A percentile compares a stretch with the other conserved stretches of the same genome.
phyloP scores from a whole-genome alignment of 2,329 filamentous ascomycete genomes.

The Pseudofabraea citricarpa region DNA sequence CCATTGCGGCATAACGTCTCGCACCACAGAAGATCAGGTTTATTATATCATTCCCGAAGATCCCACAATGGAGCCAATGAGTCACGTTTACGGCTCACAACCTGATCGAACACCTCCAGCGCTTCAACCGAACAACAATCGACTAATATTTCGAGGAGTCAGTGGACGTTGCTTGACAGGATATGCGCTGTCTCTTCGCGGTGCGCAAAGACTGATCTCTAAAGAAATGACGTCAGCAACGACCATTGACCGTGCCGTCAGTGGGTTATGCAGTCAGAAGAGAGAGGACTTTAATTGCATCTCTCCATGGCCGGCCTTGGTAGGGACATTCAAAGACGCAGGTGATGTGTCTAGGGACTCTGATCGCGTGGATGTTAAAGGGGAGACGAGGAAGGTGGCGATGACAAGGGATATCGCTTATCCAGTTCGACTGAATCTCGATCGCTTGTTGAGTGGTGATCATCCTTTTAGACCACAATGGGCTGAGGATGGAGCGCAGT shows the following conservation, averaged over 20 bases:
- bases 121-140: neutral
- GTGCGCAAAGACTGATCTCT: neutral
- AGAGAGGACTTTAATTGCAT: neutral
- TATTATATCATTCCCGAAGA: slow-evolving; percentile 17
- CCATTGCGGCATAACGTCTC: slow-evolving; percentile 25
- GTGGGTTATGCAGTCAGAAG: neutral
- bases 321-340: neutral
- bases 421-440: neutral
- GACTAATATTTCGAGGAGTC: neutral
- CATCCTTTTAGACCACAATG: neutral
- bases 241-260: neutral
- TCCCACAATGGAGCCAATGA: slow-evolving; percentile 4
- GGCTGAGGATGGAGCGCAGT: neutral
- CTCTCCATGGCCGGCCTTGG: neutral
- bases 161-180: neutral
- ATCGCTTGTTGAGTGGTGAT: neutral
- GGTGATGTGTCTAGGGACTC: neutral
- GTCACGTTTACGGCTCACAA: neutral
- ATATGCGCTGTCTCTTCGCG: neutral
- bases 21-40: neutral
- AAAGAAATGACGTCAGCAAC: neutral
- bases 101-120: neutral
- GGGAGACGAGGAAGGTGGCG: neutral
- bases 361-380: neutral
- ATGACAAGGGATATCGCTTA: neutral